These are phyloP conservation scores for Tolypocladium ovalisporum DNA, from an alignment of 2,329 filamentous ascomycete species.

Conservation along the genomic window DNA sequence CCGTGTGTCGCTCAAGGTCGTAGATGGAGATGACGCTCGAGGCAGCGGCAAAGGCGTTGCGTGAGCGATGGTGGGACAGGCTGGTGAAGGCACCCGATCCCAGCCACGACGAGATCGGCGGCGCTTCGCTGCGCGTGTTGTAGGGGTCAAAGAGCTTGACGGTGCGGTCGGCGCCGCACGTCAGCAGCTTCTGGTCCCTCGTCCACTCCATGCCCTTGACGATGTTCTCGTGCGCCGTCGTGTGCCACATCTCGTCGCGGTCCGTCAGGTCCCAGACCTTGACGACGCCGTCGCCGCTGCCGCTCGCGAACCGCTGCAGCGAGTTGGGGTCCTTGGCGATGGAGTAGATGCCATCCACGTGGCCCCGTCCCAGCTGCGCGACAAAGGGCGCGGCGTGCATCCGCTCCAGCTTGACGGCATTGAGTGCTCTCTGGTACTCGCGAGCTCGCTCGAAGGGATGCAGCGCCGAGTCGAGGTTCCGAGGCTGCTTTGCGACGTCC, in stretches of 20 bases:
- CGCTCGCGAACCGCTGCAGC: conserved; percentile 66
- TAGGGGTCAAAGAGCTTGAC: conserved; percentile 92
- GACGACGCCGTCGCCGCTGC: conserved; percentile 82
- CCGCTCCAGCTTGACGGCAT: conserved; percentile 85
- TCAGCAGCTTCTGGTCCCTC: conserved; percentile 70
- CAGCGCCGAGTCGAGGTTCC: conserved; percentile 71
- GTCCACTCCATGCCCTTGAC: conserved; percentile 91
- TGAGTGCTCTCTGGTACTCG: conserved; percentile 50
- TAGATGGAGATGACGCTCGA: conserved; percentile 78
- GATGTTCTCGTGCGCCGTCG: conserved; percentile 81
- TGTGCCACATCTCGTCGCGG: conserved; percentile 64
- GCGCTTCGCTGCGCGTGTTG: conserved; percentile 53
- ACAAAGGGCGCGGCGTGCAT: conserved; percentile 74
- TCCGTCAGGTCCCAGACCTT: conserved; percentile 81
- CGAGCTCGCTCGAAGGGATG: conserved; percentile 86
- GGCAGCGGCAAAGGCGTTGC: conserved; percentile 68
- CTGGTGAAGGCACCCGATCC: conserved; percentile 75
- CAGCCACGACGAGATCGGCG: conserved; percentile 77
- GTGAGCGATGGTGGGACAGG: conserved; percentile 69
- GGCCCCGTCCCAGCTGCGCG: conserved; percentile 75
- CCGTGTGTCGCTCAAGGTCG: conserved; percentile 70
- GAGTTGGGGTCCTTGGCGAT: conserved; percentile 72
- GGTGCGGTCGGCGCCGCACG: conserved; percentile 75
- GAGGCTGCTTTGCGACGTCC: conserved; percentile 51
- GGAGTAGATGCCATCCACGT: conserved; percentile 78